These are phyloP conservation scores for Mortierella antarctica DNA, from an alignment of 192 early-diverging fungal genomes.

Conservation along the genomic window DNA sequence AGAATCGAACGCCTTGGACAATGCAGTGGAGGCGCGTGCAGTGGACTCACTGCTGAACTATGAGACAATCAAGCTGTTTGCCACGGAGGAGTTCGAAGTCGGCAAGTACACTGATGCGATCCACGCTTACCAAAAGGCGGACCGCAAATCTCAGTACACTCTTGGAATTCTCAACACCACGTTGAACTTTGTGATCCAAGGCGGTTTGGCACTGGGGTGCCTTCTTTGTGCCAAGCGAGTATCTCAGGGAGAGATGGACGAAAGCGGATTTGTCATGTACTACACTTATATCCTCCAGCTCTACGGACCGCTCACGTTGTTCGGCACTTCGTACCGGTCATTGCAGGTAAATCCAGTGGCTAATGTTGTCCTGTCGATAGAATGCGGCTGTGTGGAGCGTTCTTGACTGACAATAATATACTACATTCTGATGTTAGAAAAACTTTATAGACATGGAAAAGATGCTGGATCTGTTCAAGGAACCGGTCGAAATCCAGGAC, in stretches of 20 bases:
- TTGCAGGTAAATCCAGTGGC: conserved; percentile 70
- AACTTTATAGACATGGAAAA: conserved; percentile 74
- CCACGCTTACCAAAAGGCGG: conserved; percentile 79
- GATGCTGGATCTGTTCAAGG: conserved; percentile 58
- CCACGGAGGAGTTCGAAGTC: conserved; percentile 48
- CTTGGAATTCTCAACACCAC: conserved; percentile 83
- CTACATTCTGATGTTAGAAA: conserved; percentile 63
- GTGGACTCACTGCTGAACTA: conserved; percentile 98
- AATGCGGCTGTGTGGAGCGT: conserved; percentile 52
- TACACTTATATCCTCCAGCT: conserved; percentile 97
- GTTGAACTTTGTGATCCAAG: conserved; percentile 84
- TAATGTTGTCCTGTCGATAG: conserved; percentile 58
- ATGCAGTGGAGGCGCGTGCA: conserved; percentile 75
- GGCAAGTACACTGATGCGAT: conserved; percentile 78
- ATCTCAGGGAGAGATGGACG: conserved; percentile 80
- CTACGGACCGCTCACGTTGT: conserved; percentile 93
- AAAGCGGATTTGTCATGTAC: conserved; percentile 96
- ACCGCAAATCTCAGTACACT: conserved; percentile 75
- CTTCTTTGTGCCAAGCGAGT: conserved; percentile 83
- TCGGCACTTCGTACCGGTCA: conserved; percentile 97
- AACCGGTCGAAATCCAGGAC: conserved; percentile 70
- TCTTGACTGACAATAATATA: conserved; percentile 52
- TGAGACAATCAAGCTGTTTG: conserved; percentile 91
- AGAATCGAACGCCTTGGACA: conserved; percentile 79
- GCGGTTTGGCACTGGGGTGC: conserved; percentile 80